Percentiles rank a stretch among this genome's conserved stretches.
Conservation (phyloP, 2,329 filamentous ascomycete species). For the Fusarium cyanostomum region DNA sequence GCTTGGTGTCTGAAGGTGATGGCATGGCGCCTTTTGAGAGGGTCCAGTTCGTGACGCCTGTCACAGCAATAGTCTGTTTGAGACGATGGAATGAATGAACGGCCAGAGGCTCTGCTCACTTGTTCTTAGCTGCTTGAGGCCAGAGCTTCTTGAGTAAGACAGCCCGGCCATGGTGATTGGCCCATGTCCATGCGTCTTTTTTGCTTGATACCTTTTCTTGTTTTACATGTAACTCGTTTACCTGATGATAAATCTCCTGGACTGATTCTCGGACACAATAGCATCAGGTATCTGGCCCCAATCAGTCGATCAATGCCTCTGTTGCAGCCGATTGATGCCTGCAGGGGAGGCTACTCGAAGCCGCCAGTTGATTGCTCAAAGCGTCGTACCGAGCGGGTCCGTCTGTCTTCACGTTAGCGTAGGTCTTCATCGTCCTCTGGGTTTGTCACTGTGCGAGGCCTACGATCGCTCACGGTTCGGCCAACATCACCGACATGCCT, state of each 20-base stretch:
- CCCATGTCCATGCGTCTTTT: conserved; percentile 22
- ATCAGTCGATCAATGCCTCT: conserved; percentile 43
- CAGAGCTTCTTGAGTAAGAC: conserved; percentile 15
- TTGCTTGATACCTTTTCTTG: conserved; percentile 23
- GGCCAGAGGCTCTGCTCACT: conserved; percentile 33
- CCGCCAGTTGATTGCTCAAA: conserved; percentile 36
- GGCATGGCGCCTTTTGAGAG: conserved; percentile 23
- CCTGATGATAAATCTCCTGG: conserved; percentile 21
- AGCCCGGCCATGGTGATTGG: conserved; percentile 12
- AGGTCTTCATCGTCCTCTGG: conserved; percentile 1
- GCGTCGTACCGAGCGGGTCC: conserved; percentile 34
- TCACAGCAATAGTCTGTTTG: conserved; percentile 10
- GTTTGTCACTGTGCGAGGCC: conserved; percentile 29
- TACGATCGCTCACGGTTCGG: conserved; percentile 29
- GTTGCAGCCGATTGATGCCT: conserved; percentile 26
- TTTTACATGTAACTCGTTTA: conserved; percentile 19
- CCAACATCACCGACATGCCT: conserved; percentile 6
- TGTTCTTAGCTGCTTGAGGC: conserved; percentile 21
- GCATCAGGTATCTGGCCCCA: conserved; percentile 36
- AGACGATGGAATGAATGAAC: conserved; percentile 20
- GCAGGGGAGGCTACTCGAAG: conserved; percentile 23
- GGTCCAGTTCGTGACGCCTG: conserved; percentile 21
- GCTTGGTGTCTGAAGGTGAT: conserved; percentile 17
- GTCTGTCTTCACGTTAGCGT: conserved; percentile 35
- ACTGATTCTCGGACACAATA: conserved; percentile 31